phyloP scores from a whole-genome alignment of 2,329 filamentous ascomycete genomes.

The Sporothrix protearum region DNA sequence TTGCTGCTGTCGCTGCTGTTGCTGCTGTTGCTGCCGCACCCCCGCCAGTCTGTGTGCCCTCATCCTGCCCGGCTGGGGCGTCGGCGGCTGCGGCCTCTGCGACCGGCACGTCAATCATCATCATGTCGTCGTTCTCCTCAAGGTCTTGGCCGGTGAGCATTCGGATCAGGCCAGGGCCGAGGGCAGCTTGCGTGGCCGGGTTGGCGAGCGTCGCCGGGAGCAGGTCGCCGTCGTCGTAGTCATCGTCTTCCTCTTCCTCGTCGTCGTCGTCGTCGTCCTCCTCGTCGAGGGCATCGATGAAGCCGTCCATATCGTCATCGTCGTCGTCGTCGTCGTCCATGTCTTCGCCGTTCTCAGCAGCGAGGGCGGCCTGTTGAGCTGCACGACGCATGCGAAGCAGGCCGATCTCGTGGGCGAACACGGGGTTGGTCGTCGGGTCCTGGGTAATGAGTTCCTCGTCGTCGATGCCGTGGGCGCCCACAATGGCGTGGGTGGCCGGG shows the following conservation, averaged over 20 bases:
- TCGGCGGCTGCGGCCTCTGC: slow-evolving; percentile 35
- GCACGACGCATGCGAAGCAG: slow-evolving; percentile 34
- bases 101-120: slow-evolving; percentile 54
- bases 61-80: neutral
- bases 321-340: slow-evolving; percentile 61
- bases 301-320: slow-evolving; percentile 38
- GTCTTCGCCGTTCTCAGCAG: slow-evolving; percentile 37
- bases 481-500: slow-evolving; percentile 70
- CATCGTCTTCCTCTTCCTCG: slow-evolving; percentile 29
- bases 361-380: slow-evolving; percentile 32
- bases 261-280: slow-evolving; percentile 35
- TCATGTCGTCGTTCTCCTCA: slow-evolving; percentile 46
- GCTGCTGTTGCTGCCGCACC: neutral
- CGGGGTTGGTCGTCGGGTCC: slow-evolving; percentile 37
- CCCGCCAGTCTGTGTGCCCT: neutral
- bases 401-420: slow-evolving; percentile 40
- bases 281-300: slow-evolving; percentile 24
- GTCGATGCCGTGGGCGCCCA: slow-evolving; percentile 75
- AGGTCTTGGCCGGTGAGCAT: neutral
- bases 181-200: slow-evolving; percentile 37
- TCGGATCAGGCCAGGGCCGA: neutral
- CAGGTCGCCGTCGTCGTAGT: slow-evolving; percentile 32
- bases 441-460: slow-evolving; percentile 68
- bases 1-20: too few species aligned
- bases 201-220: neutral